Evolutionary conservation across 192 early-diverging fungal species (phyloP).

Genomic region (Entomortierella parvispora): DNA sequence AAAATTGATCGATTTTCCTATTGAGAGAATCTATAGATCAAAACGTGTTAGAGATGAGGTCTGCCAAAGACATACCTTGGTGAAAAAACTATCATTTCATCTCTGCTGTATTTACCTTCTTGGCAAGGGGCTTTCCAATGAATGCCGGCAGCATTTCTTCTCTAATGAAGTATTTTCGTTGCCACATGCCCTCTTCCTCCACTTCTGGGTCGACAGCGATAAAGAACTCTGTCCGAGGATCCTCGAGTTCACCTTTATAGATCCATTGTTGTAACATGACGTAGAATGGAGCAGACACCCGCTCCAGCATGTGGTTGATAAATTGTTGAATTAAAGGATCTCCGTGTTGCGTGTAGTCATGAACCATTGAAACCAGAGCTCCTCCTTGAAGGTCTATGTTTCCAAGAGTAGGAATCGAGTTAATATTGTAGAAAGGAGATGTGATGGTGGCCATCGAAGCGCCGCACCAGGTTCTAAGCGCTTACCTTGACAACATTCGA

Average conservation of each 20-base stretch:
- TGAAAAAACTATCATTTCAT: no score
- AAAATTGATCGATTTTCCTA: conserved; percentile 53
- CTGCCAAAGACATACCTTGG: no score
- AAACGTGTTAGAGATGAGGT: no score
- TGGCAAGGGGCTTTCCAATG: conserved; percentile 75
- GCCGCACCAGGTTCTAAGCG: no score
- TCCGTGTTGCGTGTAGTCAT: conserved; percentile 88
- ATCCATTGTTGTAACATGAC: conserved; percentile 92
- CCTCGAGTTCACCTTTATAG: conserved; percentile 92
- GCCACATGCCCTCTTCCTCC: conserved; percentile 83
- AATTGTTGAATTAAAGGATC: conserved; percentile 89
- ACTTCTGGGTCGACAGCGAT: conserved; percentile 66
- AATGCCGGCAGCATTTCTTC: conserved; percentile 91
- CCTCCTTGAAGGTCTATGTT: conserved; percentile 76
- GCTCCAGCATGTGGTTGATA: conserved; percentile 75
- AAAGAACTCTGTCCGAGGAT: conserved; percentile 95
- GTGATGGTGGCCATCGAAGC: no score
- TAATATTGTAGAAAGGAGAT: no score
- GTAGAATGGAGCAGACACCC: conserved; percentile 90
- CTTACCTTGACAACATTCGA: conserved; percentile 68
- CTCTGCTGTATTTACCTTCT: conserved; percentile 82
- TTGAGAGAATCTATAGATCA: conserved; percentile 31
- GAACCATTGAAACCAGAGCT: conserved; percentile 76
- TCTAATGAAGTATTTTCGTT: conserved; percentile 76
- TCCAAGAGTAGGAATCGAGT: no score